Percentiles rank a stretch among this genome's conserved stretches.
Conservation (phyloP, 768 basidiomycete species). For the Mycena latifolia region DNA sequence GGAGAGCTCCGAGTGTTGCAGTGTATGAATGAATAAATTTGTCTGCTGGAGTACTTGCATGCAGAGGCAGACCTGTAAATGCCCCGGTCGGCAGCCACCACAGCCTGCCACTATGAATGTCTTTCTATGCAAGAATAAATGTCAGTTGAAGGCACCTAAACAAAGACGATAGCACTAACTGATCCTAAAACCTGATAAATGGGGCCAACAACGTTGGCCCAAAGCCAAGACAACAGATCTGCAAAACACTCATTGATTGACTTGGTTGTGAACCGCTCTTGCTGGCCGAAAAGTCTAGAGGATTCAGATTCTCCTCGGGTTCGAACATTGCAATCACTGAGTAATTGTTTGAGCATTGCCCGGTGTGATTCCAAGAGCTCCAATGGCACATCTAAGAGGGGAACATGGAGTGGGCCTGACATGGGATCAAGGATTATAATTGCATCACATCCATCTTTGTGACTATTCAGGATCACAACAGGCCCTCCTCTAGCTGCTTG, state of each 20-base stretch:
- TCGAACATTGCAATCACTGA: no score
- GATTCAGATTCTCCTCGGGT: no score
- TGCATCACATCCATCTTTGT: background rate
- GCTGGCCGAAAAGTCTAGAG: no score
- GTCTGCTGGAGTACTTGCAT: background rate
- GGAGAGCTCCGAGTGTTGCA: background rate
- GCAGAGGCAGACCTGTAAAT: background rate
- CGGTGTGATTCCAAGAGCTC: background rate
- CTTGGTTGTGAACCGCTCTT: background rate
- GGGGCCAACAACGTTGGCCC: background rate
- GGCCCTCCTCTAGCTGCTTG: background rate
- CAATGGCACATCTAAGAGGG: background rate
- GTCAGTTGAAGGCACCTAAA: background rate
- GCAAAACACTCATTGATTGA: background rate
- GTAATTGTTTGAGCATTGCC: no score
- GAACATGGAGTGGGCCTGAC: background rate
- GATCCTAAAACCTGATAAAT: background rate
- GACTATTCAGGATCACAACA: background rate
- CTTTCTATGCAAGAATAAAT: background rate
- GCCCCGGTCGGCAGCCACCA: background rate
- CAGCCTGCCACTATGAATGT: background rate
- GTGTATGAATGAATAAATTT: slow-evolving; percentile 3
- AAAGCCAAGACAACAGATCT: background rate
- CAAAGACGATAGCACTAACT: background rate
- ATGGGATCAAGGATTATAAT: background rate